These are phyloP conservation scores for Zostera marina DNA, from an alignment of 116 monocot species.

Conservation along the genomic window DNA sequence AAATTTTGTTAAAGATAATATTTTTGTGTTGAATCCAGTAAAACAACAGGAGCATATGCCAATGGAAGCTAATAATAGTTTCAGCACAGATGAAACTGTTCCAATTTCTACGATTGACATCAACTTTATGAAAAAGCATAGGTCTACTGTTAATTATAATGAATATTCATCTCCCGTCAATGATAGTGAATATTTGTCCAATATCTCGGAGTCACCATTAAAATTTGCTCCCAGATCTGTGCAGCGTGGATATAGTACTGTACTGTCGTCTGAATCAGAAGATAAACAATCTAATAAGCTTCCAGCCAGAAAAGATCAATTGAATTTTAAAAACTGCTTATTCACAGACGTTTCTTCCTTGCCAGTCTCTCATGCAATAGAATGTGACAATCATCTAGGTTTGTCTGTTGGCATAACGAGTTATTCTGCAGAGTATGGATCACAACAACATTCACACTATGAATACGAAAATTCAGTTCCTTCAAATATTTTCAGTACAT, in stretches of 20 bases:
- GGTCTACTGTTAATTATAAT: conserved; percentile 10
- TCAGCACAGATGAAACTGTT: conserved; percentile 4
- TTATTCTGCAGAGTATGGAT: conserved; percentile 7
- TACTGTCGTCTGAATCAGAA: conserved; percentile 58
- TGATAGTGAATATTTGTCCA: conserved; percentile 24
- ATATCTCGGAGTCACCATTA: conserved; percentile 25
- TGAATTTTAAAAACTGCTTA: neutral
- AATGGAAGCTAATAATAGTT: conserved; percentile 9
- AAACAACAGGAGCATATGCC: conserved; percentile 10
- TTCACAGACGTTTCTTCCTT: conserved; percentile 8
- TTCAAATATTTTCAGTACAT: conserved; percentile 41
- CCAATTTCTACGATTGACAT: conserved; percentile 13
- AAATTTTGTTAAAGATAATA: conserved; percentile 23
- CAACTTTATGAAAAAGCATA: conserved; percentile 17
- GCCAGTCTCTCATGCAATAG: conserved; percentile 5
- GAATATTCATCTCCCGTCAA: conserved; percentile 16
- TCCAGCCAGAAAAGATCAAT: conserved; percentile 5
- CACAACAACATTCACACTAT: conserved; percentile 7
- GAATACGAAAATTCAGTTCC: conserved; percentile 9
- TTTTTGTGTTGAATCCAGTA: conserved; percentile 5
- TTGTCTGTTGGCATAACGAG: neutral
- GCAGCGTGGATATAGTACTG: conserved; percentile 11
- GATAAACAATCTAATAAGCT: conserved; percentile 21
- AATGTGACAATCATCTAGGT: neutral
- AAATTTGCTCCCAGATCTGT: conserved; percentile 15